Evolutionary conservation across 108 stramenopile species (phyloP).

Genomic region (Cyclotella baltica): DNA sequence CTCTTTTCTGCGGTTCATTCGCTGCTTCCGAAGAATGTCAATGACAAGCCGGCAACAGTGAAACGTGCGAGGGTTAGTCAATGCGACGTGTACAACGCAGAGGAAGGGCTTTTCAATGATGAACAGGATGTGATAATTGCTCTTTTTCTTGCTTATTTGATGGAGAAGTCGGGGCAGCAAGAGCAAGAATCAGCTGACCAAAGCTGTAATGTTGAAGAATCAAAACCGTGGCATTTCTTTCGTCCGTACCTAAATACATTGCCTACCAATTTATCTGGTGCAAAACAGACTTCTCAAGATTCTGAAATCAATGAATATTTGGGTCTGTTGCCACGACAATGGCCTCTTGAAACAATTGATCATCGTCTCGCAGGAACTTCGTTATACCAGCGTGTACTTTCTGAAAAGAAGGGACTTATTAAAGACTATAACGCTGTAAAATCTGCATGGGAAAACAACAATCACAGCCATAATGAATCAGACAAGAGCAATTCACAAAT

Average conservation of each 20-base stretch:
- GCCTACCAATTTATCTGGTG: slow-evolving; percentile 6
- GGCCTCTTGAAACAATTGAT: slow-evolving; percentile 48
- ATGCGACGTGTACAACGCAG: background rate
- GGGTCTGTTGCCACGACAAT: slow-evolving; percentile 64
- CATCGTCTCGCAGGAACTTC: slow-evolving; percentile 62
- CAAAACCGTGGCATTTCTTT: slow-evolving; percentile 19
- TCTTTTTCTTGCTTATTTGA: slow-evolving; percentile 49
- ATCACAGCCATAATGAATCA: background rate
- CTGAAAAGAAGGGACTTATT: slow-evolving; percentile 38
- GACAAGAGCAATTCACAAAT: background rate
- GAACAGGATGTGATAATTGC: slow-evolving; percentile 56
- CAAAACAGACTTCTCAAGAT: slow-evolving; percentile 3
- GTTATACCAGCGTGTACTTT: slow-evolving; percentile 49
- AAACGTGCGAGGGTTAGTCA: background rate
- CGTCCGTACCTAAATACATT: slow-evolving; percentile 52
- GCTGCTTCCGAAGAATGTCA: background rate
- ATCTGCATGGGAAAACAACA: slow-evolving; percentile 28
- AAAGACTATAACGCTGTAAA: slow-evolving; percentile 56
- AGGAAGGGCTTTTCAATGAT: slow-evolving; percentile 31
- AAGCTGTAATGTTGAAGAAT: background rate
- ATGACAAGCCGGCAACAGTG: background rate
- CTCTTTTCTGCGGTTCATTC: slow-evolving; percentile 41
- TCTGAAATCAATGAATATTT: background rate
- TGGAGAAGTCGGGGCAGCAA: background rate
- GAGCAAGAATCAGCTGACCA: background rate